Conservation (phyloP, 2,329 filamentous ascomycete genomes). For the Daldinia sp. region DNA sequence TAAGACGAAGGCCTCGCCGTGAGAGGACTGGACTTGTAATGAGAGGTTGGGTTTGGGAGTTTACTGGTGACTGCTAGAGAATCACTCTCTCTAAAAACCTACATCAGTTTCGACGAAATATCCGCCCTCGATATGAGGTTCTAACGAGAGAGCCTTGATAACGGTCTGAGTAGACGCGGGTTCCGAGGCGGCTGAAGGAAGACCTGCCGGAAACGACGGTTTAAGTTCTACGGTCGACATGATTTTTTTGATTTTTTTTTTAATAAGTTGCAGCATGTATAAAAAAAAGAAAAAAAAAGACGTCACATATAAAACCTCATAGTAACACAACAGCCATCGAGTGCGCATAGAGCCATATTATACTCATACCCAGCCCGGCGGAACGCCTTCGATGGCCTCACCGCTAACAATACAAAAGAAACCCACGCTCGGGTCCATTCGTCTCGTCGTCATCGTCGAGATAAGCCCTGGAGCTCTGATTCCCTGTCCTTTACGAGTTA, state of each 20-base stretch:
- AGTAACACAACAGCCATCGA: background rate
- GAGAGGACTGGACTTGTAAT: background rate
- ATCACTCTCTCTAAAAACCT: background rate
- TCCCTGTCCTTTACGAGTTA: background rate
- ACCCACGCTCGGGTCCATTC: background rate
- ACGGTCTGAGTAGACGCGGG: constrained; percentile 22
- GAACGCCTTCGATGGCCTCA: background rate
- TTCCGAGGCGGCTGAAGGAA: background rate
- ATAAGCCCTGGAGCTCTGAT: background rate
- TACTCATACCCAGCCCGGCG: background rate
- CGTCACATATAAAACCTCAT: background rate
- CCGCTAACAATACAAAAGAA: background rate
- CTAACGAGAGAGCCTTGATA: constrained; percentile 55
- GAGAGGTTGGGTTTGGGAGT: background rate
- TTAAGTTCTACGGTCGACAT: constrained; percentile 9
- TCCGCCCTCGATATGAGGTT: constrained; percentile 66
- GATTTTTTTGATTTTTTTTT: background rate
- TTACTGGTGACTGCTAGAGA: background rate
- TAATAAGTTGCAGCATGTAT: background rate
- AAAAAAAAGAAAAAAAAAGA: no score
- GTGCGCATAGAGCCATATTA: background rate
- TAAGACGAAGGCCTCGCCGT: background rate
- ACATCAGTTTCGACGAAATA: constrained; percentile 70
- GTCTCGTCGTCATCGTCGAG: background rate
- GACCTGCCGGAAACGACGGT: constrained; percentile 3